Conservation (phyloP, 2,329 filamentous ascomycete species). For the Colletotrichum aenigma region DNA sequence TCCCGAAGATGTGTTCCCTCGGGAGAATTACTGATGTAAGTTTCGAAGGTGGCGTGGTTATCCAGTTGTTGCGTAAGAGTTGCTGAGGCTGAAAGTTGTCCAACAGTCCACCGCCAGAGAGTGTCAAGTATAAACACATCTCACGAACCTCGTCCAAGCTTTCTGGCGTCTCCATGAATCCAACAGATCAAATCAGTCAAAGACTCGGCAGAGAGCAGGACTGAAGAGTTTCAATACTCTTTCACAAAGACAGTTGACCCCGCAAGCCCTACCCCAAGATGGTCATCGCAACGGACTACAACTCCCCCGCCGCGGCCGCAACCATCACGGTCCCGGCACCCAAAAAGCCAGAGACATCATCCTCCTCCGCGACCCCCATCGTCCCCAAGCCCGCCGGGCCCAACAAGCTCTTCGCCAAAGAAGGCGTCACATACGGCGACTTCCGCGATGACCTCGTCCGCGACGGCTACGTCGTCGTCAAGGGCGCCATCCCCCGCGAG, state of each 20-base stretch:
- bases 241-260: not conserved
- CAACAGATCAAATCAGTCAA: not conserved
- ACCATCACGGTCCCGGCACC: not conserved
- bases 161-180: no score
- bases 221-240: not conserved
- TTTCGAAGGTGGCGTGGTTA: not conserved
- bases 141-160: not conserved
- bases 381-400: not conserved
- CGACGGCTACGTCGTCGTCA: not conserved
- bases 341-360: not conserved
- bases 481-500: not conserved
- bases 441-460: not conserved
- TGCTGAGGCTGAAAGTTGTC: not conserved
- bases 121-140: not conserved
- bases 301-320: not conserved
- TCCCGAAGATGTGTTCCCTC: not conserved
- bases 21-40: not conserved
- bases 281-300: not conserved
- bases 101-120: not conserved
- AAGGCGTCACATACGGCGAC: not conserved
- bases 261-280: not conserved
- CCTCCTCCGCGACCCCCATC: accelerated
- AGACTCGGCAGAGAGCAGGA: not conserved
- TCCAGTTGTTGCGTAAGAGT: not conserved
- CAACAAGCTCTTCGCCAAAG: not conserved